These are phyloP conservation scores for Hanseniaspora clermontiae DNA, from an alignment of 805 yeast species.

Conservation along the genomic window DNA sequence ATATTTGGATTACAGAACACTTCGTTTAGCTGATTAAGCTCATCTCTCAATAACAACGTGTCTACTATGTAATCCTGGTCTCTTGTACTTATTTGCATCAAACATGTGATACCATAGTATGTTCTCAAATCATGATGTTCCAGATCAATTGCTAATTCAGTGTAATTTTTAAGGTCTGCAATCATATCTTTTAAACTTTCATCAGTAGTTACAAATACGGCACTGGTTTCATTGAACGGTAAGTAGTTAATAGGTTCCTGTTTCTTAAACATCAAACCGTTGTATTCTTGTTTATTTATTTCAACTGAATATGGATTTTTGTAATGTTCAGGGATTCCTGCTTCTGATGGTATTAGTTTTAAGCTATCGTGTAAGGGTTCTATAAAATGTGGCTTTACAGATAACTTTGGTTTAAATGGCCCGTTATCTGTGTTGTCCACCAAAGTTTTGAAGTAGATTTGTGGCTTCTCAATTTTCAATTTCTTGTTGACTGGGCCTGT, in stretches of 20 bases:
- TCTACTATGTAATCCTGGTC: conserved; percentile 80
- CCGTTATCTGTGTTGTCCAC: conserved; percentile 55
- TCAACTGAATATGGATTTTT: conserved; percentile 73
- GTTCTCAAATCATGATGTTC: conserved; percentile 92
- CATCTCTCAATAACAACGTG: conserved; percentile 65
- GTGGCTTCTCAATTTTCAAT: conserved; percentile 45
- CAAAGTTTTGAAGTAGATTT: conserved; percentile 40
- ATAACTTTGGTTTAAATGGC: conserved; percentile 70
- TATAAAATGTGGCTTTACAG: conserved; percentile 59
- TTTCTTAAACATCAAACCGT: conserved; percentile 38
- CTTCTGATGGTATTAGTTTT: conserved; percentile 28
- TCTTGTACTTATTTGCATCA: conserved; percentile 82
- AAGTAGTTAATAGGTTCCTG: conserved; percentile 39
- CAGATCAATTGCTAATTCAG: conserved; percentile 79
- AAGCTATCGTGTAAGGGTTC: conserved; percentile 43
- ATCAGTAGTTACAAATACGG: conserved; percentile 59
- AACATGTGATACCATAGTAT: conserved; percentile 77
- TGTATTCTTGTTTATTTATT: conserved; percentile 58
- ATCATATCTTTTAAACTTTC: conserved; percentile 45
- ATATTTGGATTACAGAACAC: conserved; percentile 73
- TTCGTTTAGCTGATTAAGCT: conserved; percentile 50
- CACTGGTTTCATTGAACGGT: conserved; percentile 53
- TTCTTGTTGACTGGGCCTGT: conserved; percentile 14
- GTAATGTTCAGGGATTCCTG: conserved; percentile 44
- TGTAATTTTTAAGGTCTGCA: conserved; percentile 34